Percentiles rank a stretch among this genome's conserved stretches.
Conservation (phyloP, 2,329 filamentous ascomycete genomes). For the Arthrobotrys entomopaga region DNA sequence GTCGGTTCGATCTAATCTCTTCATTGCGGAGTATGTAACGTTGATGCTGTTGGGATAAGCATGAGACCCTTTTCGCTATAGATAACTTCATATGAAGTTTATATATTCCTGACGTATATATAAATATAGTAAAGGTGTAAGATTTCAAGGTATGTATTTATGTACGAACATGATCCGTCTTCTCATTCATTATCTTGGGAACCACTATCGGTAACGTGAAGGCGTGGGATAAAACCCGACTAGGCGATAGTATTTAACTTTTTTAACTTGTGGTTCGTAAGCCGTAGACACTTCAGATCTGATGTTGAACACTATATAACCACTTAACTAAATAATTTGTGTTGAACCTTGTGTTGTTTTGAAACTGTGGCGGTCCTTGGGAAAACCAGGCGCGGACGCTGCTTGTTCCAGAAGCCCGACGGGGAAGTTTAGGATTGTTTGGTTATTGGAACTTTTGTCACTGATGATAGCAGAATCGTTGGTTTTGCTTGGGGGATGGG, state of each 20-base stretch:
- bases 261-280: not conserved
- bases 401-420: not conserved
- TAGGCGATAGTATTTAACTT: not conserved
- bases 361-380: too few relatives aligned
- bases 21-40: too few relatives aligned
- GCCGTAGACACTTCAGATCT: not conserved
- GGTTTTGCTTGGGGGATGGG: not conserved
- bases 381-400: too few relatives aligned
- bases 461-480: not conserved
- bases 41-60: too few relatives aligned
- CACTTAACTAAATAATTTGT: not conserved
- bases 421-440: not conserved
- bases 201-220: not conserved
- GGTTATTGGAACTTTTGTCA: not conserved
- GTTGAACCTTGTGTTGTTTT: slow-evolving; percentile 6
- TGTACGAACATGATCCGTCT: too few relatives aligned
- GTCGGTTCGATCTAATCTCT: not conserved
- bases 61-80: too few relatives aligned
- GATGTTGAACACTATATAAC: not conserved
- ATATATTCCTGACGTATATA: too few relatives aligned
- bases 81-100: too few relatives aligned
- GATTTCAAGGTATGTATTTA: too few relatives aligned
- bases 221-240: not conserved
- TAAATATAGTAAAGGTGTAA: too few relatives aligned
- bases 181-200: too few relatives aligned